A percentile compares a stretch with the other conserved stretches of the same genome.
Conservation (phyloP, 164 flowering plant genomes). For the Sedum album region DNA sequence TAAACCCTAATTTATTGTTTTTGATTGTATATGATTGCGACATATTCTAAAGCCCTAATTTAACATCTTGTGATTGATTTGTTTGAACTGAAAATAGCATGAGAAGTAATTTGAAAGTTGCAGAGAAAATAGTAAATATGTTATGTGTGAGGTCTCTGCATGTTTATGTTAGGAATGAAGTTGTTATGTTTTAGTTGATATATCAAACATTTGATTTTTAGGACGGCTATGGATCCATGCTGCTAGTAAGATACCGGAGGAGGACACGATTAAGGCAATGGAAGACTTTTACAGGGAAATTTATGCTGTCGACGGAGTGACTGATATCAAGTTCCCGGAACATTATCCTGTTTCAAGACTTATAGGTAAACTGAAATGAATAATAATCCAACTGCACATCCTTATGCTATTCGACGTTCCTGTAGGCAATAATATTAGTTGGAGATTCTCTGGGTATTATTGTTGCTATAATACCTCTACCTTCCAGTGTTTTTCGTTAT, state of each 20-base stretch:
- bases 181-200: too few species aligned
- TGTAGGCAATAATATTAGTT: not conserved
- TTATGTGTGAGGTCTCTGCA: too few species aligned
- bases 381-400: not conserved
- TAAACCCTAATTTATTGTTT: too few species aligned
- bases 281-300: constrained; percentile 85
- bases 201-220: constrained; percentile 19
- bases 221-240: constrained; percentile 99
- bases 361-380: constrained; percentile 30
- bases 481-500: not conserved
- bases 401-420: not conserved
- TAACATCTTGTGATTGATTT: too few species aligned
- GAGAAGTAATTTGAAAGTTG: too few species aligned
- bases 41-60: not conserved
- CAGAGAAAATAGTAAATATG: too few species aligned
- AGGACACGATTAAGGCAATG: constrained; percentile 81
- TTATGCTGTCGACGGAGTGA: constrained; percentile 77
- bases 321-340: constrained; percentile 78
- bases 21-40: too few species aligned
- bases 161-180: not conserved
- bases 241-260: constrained; percentile 84
- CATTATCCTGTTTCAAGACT: constrained; percentile 87
- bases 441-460: not conserved
- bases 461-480: not conserved
- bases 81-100: too few species aligned